A percentile compares a stretch with the other conserved stretches of the same genome.
phyloP scores from a whole-genome alignment of 2,329 filamentous ascomycete species.

The Aspergillus flavus region DNA sequence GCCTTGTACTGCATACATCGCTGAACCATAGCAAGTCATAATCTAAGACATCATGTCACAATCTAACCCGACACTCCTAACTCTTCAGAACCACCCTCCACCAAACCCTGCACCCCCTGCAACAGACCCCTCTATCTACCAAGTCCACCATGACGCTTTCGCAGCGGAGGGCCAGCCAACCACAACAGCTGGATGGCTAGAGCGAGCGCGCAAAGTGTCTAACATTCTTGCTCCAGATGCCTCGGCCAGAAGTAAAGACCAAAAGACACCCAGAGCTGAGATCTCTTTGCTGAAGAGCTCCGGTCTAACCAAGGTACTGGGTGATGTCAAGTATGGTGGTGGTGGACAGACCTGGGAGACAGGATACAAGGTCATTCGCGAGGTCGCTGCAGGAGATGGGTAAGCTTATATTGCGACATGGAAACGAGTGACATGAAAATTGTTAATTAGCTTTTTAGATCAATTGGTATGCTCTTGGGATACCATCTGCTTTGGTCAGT shows the following conservation, averaged over 20 bases:
- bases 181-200: not conserved
- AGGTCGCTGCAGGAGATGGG: slow-evolving; percentile 67
- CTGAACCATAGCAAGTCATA: not conserved
- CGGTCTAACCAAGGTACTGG: slow-evolving; percentile 54
- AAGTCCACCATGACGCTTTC: not conserved
- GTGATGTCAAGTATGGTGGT: slow-evolving; percentile 54
- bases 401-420: slow-evolving; percentile 23
- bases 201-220: not conserved
- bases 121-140: not conserved
- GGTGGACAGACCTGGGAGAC: slow-evolving; percentile 58
- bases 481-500: slow-evolving; percentile 68
- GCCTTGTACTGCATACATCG: not conserved
- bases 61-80: not conserved
- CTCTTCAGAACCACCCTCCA: not conserved
- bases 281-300: slow-evolving; percentile 55
- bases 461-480: slow-evolving; percentile 66
- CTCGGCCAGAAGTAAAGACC: slow-evolving; percentile 37
- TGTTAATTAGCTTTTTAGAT: slow-evolving; percentile 35
- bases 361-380: slow-evolving; percentile 61
- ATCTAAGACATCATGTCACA: not conserved
- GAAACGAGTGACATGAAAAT: not conserved
- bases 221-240: not conserved
- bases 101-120: not conserved
- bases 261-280: slow-evolving; percentile 56
- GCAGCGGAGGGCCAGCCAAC: not conserved